phyloP scores from a whole-genome alignment of 805 yeast genomes.

The Wickerhamiella kurtzmanii region DNA sequence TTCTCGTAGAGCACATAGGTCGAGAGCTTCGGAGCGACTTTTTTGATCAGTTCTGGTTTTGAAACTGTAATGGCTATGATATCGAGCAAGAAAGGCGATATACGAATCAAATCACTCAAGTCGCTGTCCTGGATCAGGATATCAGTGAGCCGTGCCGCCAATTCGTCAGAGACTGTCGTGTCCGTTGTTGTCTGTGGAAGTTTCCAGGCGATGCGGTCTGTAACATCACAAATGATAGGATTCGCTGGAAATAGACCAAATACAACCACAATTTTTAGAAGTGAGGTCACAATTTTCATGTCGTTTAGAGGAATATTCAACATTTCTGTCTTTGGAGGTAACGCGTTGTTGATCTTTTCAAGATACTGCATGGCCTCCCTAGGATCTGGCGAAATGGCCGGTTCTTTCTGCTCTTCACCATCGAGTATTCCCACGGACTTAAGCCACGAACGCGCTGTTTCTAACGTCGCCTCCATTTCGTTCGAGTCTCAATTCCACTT shows the following conservation, averaged over 20 bases:
- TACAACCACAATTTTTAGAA: constrained; percentile 50
- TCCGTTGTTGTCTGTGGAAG: constrained; percentile 2
- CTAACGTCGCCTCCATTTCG: not conserved
- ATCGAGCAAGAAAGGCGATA: constrained; percentile 13
- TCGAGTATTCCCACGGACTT: not conserved
- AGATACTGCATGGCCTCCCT: constrained; percentile 3
- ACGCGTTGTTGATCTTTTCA: not conserved
- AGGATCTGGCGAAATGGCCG: not conserved
- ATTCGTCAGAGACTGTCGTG: not conserved
- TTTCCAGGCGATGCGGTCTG: constrained; percentile 4
- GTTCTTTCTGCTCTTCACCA: not conserved
- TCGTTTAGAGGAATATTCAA: constrained; percentile 67
- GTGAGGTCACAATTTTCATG: constrained; percentile 54
- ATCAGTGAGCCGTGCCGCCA: not conserved
- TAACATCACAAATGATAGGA: not conserved
- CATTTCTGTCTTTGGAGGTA: constrained; percentile 12
- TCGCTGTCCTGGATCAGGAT: constrained; percentile 15
- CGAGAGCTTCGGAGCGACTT: constrained; percentile 23
- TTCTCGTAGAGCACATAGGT: constrained; percentile 54
- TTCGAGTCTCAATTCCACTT: no score
- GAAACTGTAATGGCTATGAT: constrained; percentile 9
- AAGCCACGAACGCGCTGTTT: not conserved
- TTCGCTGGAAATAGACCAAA: constrained; percentile 51
- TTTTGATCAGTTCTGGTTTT: not conserved
- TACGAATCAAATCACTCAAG: constrained; percentile 25